Percentiles rank a stretch among this genome's conserved stretches.
phyloP scores from a whole-genome alignment of 2,329 filamentous ascomycete species.

The Didymella segeticola region DNA sequence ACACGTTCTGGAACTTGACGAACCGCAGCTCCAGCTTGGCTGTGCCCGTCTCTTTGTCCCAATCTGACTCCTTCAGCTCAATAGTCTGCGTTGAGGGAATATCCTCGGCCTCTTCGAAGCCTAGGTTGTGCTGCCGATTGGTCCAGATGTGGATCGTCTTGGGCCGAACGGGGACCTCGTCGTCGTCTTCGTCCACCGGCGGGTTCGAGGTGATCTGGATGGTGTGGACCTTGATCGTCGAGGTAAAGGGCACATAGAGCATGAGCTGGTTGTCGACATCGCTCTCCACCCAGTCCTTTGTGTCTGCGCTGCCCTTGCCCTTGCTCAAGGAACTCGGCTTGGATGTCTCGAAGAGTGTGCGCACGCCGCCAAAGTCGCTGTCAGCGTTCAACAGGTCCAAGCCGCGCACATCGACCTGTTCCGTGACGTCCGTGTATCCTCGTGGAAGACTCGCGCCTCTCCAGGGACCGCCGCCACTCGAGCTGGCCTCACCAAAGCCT shows the following conservation, averaged over 20 bases:
- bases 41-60: slow-evolving; percentile 64
- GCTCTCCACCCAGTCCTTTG: slow-evolving; percentile 87
- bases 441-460: slow-evolving; percentile 75
- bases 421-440: slow-evolving; percentile 83
- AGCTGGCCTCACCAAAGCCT: slow-evolving; percentile 52
- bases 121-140: slow-evolving; percentile 87
- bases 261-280: slow-evolving; percentile 97
- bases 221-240: slow-evolving; percentile 87
- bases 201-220: slow-evolving; percentile 84
- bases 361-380: slow-evolving; percentile 74
- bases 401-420: slow-evolving; percentile 78
- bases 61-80: slow-evolving; percentile 76
- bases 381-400: slow-evolving; percentile 90
- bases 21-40: slow-evolving; percentile 73
- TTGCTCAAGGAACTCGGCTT: slow-evolving; percentile 68
- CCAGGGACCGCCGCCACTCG: slow-evolving; percentile 65
- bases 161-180: slow-evolving; percentile 80
- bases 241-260: slow-evolving; percentile 89
- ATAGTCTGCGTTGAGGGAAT: slow-evolving; percentile 81
- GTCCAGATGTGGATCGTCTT: slow-evolving; percentile 84
- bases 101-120: slow-evolving; percentile 94
- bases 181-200: slow-evolving; percentile 60
- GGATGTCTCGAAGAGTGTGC: slow-evolving; percentile 72
- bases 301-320: slow-evolving; percentile 58
- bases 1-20: slow-evolving; percentile 97